Conservation (phyloP, 2,329 filamentous ascomycete genomes). For the Nothophoma quercina region DNA sequence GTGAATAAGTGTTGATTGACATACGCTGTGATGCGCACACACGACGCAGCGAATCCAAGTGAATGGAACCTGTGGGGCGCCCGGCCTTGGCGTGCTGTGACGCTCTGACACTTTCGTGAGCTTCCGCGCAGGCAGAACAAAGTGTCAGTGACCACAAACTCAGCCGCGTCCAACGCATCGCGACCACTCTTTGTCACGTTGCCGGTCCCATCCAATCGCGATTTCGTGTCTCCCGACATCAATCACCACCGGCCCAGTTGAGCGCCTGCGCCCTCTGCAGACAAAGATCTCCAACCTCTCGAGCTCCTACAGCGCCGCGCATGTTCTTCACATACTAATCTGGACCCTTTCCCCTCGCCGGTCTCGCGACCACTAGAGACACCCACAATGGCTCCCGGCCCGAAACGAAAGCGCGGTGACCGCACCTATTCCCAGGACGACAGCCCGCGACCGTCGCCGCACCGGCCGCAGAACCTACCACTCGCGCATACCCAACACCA, state of each 20-base stretch:
- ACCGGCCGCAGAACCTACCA: conserved; percentile 58
- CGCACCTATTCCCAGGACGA: conserved; percentile 54
- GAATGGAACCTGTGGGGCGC: conserved; percentile 12
- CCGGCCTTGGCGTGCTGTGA: conserved; percentile 12
- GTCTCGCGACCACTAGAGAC: conserved; percentile 39
- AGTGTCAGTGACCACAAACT: conserved; percentile 19
- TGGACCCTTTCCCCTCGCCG: conserved; percentile 29
- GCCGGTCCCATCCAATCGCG: conserved; percentile 16
- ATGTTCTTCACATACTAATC: conserved; percentile 38
- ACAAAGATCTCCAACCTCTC: conserved; percentile 1
- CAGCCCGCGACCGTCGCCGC: conserved; percentile 57
- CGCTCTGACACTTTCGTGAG: conserved; percentile 16
- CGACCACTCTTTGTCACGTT: conserved; percentile 20
- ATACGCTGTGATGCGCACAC: no score
- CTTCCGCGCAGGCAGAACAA: conserved; percentile 17
- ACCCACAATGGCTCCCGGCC: conserved; percentile 59
- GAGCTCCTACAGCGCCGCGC: conserved; percentile 25
- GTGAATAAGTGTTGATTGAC: no score
- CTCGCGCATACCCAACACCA: conserved; percentile 61
- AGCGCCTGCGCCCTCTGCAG: not conserved
- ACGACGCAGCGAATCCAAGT: no score
- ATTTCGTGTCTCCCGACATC: not conserved
- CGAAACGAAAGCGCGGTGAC: conserved; percentile 65
- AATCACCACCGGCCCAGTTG: not conserved
- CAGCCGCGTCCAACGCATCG: conserved; percentile 28